Conservation (phyloP, 306 rosid species). For the Quercus mongolica region DNA sequence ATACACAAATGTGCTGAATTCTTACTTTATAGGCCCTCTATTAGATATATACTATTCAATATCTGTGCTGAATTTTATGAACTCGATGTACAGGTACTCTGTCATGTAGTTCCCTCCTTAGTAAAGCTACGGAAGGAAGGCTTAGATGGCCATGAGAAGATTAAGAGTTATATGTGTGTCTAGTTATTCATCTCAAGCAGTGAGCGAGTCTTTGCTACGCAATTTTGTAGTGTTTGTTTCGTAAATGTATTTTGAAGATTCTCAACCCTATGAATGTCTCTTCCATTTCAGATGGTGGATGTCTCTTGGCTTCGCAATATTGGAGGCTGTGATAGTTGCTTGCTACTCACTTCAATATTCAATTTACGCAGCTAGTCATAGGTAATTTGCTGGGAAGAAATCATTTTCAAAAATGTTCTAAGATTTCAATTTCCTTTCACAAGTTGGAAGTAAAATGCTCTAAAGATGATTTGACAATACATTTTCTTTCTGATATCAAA, state of each 20-base stretch:
- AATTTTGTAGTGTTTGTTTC: slow-evolving; percentile 13
- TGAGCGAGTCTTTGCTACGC: slow-evolving; percentile 45
- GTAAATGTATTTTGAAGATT: slow-evolving; percentile 21
- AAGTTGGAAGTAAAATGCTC: neutral
- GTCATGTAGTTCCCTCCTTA: slow-evolving; percentile 82
- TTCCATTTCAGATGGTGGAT: slow-evolving; percentile 87
- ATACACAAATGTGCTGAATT: neutral
- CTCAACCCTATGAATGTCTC: slow-evolving; percentile 25
- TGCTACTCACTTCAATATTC: slow-evolving; percentile 96
- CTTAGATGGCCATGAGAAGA: slow-evolving; percentile 94
- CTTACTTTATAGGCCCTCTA: neutral
- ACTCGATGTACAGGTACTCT: slow-evolving; percentile 63
- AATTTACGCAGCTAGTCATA: slow-evolving; percentile 64
- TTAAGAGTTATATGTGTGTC: slow-evolving; percentile 98
- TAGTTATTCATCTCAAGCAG: slow-evolving; percentile 59
- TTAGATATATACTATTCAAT: neutral
- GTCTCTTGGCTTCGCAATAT: slow-evolving; percentile 89
- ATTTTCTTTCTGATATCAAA: neutral
- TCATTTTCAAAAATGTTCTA: neutral
- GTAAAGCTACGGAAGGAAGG: slow-evolving; percentile 99
- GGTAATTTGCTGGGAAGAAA: slow-evolving; percentile 43
- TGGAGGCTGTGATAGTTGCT: slow-evolving; percentile 79
- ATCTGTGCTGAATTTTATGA: slow-evolving; percentile 4
- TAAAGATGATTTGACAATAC: slow-evolving; percentile 14
- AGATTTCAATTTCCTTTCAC: slow-evolving; percentile 11